A percentile compares a stretch with the other conserved stretches of the same genome.
Evolutionary conservation across 495 filamentous ascomycete genomes (phyloP).

Genomic region (Letharia lupina): DNA sequence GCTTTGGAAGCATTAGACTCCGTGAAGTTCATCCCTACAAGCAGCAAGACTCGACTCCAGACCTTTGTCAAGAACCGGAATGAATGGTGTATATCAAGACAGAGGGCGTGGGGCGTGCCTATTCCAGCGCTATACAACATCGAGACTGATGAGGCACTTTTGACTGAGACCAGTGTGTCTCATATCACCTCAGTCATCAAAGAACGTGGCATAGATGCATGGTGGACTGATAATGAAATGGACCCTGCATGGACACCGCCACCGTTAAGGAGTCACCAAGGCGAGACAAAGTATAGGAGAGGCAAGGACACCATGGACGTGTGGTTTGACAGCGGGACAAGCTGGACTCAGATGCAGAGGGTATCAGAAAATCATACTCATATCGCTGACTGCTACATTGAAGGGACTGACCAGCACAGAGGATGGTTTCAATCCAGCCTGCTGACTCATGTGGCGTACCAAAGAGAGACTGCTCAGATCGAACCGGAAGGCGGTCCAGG

Average conservation of each 20-base stretch:
- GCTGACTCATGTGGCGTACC: conserved; percentile 68
- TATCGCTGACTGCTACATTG: conserved; percentile 80
- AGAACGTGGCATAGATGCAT: conserved; percentile 73
- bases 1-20: conserved; percentile 59
- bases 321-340: conserved; percentile 98
- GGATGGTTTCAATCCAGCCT: conserved; percentile 99
- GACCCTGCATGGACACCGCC: conserved; percentile 66
- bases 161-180: conserved; percentile 68
- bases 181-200: conserved; percentile 78
- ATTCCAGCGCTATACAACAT: conserved; percentile 82
- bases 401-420: conserved; percentile 91
- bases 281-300: conserved; percentile 46
- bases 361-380: conserved; percentile 35
- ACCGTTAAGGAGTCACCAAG: conserved; percentile 38
- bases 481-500: conserved; percentile 27
- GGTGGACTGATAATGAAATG: conserved; percentile 77
- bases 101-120: conserved; percentile 92
- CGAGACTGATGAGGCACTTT: conserved; percentile 56
- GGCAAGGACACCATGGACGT: conserved; percentile 99
- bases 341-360: conserved; percentile 57
- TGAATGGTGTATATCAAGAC: conserved; percentile 98
- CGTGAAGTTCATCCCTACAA: conserved; percentile 70
- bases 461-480: conserved; percentile 21
- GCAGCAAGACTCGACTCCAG: conserved; percentile 62
- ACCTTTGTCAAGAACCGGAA: conserved; percentile 78